Evolutionary conservation across 345 rosid species (phyloP).

Genomic region (Populus simonii): DNA sequence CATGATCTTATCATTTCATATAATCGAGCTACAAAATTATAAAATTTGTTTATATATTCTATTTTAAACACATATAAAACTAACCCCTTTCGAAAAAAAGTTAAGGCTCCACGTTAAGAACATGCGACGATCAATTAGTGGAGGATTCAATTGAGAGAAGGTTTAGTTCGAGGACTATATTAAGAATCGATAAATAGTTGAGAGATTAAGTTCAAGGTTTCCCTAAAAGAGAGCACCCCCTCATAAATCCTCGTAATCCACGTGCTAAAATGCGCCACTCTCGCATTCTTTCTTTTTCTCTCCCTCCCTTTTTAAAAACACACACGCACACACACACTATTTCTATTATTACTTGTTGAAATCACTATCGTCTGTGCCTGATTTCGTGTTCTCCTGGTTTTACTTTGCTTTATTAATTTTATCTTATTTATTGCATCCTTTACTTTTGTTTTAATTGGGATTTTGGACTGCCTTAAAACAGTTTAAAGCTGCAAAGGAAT

Average conservation of each 20-base stretch:
- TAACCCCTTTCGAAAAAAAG: not conserved
- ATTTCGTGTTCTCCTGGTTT: not conserved
- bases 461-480: conserved; percentile 2
- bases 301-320: conserved; percentile 2
- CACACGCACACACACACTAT: not conserved
- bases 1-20: not conserved
- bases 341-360: conserved; percentile 8
- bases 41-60: not conserved
- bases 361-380: not conserved
- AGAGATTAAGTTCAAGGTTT: not conserved
- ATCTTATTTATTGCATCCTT: not conserved
- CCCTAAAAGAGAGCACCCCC: not conserved
- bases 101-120: not conserved
- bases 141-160: not conserved
- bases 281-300: conserved; percentile 21
- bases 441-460: conserved; percentile 28
- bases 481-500: conserved; percentile 83
- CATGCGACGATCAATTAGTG: not conserved
- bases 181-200: not conserved
- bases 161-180: not conserved
- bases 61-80: not conserved
- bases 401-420: not conserved
- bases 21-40: no score
- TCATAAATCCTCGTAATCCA: conserved; percentile 32
- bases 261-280: conserved; percentile 53